Conservation (phyloP, 1,139 yeast species). For the Saccharomycopsis crataegensis region DNA sequence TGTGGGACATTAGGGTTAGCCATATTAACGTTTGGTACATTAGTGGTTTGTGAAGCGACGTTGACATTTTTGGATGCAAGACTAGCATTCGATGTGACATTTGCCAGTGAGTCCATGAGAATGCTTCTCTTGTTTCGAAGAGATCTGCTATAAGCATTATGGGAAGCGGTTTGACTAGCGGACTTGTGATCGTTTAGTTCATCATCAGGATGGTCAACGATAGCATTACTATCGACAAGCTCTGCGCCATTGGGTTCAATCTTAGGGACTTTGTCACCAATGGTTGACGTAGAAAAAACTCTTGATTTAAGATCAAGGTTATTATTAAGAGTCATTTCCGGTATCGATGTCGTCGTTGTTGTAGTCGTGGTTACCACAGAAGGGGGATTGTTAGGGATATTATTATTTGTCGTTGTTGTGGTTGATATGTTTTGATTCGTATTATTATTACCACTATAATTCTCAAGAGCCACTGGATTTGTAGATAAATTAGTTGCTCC, state of each 20-base stretch:
- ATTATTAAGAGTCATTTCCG: not conserved
- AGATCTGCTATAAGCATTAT: conserved; percentile 15
- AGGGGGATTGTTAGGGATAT: no score
- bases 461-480: no score
- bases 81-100: not conserved
- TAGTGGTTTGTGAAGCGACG: not conserved
- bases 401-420: no score
- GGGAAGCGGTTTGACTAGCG: not conserved
- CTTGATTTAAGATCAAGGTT: not conserved
- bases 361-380: not conserved
- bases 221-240: not conserved
- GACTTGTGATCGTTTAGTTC: not conserved
- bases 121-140: conserved; percentile 18
- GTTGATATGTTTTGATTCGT: no score
- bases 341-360: not conserved
- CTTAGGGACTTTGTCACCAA: not conserved
- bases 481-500: no score
- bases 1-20: not conserved
- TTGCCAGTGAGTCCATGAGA: conserved; percentile 8
- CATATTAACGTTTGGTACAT: not conserved
- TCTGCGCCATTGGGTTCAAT: not conserved
- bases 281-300: not conserved
- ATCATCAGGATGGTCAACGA: not conserved
- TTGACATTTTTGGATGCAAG: not conserved
- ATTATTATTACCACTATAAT: no score